Evolutionary conservation across 1,139 yeast genomes (phyloP).

Genomic region (Suhomyces choctaworum): DNA sequence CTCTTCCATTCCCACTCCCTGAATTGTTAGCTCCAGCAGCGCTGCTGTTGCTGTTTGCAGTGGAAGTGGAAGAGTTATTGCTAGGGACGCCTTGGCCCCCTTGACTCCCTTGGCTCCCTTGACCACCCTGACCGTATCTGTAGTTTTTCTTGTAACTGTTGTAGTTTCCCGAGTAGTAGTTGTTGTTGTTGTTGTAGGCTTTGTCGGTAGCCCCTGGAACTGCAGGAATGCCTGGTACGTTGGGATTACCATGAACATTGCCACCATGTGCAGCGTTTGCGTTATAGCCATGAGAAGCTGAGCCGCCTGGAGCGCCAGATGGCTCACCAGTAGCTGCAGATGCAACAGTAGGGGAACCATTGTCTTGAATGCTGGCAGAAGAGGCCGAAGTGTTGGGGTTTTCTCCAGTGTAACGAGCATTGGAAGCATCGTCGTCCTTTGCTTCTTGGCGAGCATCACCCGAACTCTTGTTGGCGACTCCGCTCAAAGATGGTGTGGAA

Average conservation of each 20-base stretch:
- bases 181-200: constrained; percentile 7
- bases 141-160: constrained; percentile 12
- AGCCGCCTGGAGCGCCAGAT: not conserved
- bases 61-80: not conserved
- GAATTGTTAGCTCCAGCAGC: constrained; percentile 11
- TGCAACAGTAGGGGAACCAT: constrained; percentile 9
- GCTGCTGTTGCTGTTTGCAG: constrained; percentile 5
- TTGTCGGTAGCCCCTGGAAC: constrained; percentile 7
- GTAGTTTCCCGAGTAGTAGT: constrained; percentile 9
- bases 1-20: constrained; percentile 12
- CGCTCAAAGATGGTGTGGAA: constrained; percentile 5
- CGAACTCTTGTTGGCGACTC: constrained; percentile 6
- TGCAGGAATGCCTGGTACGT: constrained; percentile 13
- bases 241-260: constrained; percentile 6
- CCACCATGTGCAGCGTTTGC: constrained; percentile 11
- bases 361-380: constrained; percentile 15
- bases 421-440: not conserved
- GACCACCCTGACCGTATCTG: constrained; percentile 5
- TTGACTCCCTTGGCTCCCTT: constrained; percentile 3
- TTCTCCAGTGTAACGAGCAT: not conserved
- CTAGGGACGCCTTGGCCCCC: not conserved
- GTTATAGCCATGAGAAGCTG: constrained; percentile 1
- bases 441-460: constrained; percentile 2
- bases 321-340: constrained; percentile 10
- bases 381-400: constrained; percentile 3